Base-by-base conservation (phyloP, 768 basidiomycete species). In the Xerocomellus amylosporus region DNA sequence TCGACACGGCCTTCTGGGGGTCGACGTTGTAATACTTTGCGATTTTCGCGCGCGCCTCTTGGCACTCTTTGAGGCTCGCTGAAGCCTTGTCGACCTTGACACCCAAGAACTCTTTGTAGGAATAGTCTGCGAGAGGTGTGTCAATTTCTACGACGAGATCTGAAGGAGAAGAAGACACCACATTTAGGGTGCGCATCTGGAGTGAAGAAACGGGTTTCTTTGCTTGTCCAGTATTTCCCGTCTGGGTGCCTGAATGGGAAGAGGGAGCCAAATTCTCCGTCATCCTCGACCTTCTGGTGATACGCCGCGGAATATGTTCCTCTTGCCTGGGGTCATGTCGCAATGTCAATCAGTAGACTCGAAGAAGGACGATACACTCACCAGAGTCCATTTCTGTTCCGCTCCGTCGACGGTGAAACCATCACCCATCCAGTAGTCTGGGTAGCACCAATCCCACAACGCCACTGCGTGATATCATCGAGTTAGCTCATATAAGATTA, bases 371-470 rank as follows among this genome's bases (percentile, higher is more conserved):
- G 19, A 24, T 22, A n/a, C 17, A 37, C 53, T 49, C 13, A 68
- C 68, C 52, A 67, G 43, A 5, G 63, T 69, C 68, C 65, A 68
- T 26, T 48, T 46, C 10, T 60, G 53, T 39, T 52, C 41, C 15
- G 31, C 31, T 8, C 49, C 56, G 9, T 60, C 54, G 7, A 60
- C 6, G 0, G 19, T 53, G 39, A 63, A 69, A 17, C 69, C 69
- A 5, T 43, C 20, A 17, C 49, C 56, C 69, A 69, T 68, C 68
- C 69, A 70, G 36, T 68, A 65, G 6, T 64, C 51, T 2, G 53
- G 45, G 49, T 69, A 69, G 46, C 58, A 65, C 64, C 69, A 69
- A 19, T 69, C 68, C 68, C 68, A 69, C 47, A 69, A 46, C 9
- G 68, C 68, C 26, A 58, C 68, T 69, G 34, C 8, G 17, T 19